Percentiles rank a stretch among this genome's conserved stretches.
Conservation (phyloP, 2,329 filamentous ascomycete species). For the Fusarium sp. region DNA sequence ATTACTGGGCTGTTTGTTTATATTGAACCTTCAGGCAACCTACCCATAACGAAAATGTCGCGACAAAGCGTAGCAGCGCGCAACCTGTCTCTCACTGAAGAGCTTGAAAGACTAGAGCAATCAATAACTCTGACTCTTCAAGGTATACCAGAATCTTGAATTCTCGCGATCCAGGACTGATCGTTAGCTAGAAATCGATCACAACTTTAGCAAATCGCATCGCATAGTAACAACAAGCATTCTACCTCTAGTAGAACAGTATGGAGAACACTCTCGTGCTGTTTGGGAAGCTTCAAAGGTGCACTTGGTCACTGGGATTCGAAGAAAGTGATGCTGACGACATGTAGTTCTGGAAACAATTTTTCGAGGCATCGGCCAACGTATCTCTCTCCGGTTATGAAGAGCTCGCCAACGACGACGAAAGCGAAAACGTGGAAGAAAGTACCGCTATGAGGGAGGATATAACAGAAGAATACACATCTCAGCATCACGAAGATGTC, state of each 20-base stretch:
- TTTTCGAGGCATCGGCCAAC: conserved; percentile 98
- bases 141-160: conserved; percentile 60
- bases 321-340: not conserved
- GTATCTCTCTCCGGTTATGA: conserved; percentile 96
- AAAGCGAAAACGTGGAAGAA: conserved; percentile 59
- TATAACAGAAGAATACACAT: conserved; percentile 59
- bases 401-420: conserved; percentile 77
- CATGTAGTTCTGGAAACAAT: conserved; percentile 96
- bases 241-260: conserved; percentile 91
- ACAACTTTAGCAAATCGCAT: conserved; percentile 97
- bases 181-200: conserved; percentile 83
- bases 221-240: conserved; percentile 95
- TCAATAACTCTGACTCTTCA: conserved; percentile 96
- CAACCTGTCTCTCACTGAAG: conserved; percentile 84
- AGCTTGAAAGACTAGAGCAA: conserved; percentile 94
- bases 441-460: conserved; percentile 67
- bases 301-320: accelerated
- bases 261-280: conserved; percentile 89
- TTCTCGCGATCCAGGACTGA: not conserved
- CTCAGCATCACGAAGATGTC: conserved; percentile 51
- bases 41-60: conserved; percentile 53
- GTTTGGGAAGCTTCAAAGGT: conserved; percentile 99
- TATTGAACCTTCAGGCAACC: conserved; percentile 13
- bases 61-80: conserved; percentile 58
- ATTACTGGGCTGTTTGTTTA: not conserved